Evolutionary conservation across 2,329 filamentous ascomycete genomes (phyloP).

Genomic region (Claviceps sp.): DNA sequence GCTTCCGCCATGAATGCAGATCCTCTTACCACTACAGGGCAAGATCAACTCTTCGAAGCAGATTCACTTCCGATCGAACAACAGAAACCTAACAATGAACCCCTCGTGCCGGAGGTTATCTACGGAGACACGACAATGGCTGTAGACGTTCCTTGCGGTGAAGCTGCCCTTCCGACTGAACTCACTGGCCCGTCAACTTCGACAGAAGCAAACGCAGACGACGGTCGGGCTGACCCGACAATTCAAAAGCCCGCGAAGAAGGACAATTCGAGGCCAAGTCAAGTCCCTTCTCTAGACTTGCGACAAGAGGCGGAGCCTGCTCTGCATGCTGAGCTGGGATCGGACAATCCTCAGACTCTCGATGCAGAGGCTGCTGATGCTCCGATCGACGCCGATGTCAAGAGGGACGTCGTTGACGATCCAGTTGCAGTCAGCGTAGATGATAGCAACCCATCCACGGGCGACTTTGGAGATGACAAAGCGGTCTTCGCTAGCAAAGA

Average conservation of each 20-base stretch:
- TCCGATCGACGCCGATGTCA: not conserved
- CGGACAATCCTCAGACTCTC: not conserved
- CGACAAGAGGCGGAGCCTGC: not conserved
- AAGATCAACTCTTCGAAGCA: not conserved
- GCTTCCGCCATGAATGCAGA: not conserved
- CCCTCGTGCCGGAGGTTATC: not conserved
- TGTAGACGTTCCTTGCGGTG: no score
- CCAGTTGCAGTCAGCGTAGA: not conserved
- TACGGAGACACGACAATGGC: slow-evolving; percentile 7
- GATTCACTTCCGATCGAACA: not conserved
- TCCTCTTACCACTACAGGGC: not conserved
- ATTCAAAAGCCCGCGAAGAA: slow-evolving; percentile 16
- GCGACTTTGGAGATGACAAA: not conserved
- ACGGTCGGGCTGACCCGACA: not conserved
- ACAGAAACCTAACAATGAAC: not conserved
- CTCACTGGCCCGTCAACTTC: not conserved
- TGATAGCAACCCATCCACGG: not conserved
- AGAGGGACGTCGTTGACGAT: not conserved
- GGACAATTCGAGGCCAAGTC: slow-evolving; percentile 16
- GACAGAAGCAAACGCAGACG: slow-evolving; percentile 15
- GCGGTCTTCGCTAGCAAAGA: not conserved
- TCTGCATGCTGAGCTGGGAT: not conserved
- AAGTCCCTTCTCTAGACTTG: slow-evolving; percentile 4
- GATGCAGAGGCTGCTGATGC: slow-evolving; percentile 1
- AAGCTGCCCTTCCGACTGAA: not conserved